Base-by-base conservation (phyloP, 768 basidiomycete species). In the Crassisporium funariophilum region DNA sequence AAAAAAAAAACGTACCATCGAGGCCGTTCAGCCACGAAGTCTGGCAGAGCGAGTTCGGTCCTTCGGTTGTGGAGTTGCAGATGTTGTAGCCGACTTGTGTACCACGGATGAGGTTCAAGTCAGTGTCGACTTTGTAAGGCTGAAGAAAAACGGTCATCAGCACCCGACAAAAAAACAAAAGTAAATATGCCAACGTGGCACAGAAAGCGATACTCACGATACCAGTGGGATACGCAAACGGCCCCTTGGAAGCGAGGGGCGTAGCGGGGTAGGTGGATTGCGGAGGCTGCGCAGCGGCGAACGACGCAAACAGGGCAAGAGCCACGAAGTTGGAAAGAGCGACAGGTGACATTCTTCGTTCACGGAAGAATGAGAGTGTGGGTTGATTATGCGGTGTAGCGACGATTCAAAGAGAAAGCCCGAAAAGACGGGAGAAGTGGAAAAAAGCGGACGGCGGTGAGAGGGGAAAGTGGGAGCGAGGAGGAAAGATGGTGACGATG, bases 61-160 rank as follows among this genome's bases (percentile, higher is more conserved):
- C 74, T 62, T 84, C 70, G 2, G 86, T 87, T 13, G 83, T 82
- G 0, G 79, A 75, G 66, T 87, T 88, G 64, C 85, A 88, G 13
- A 68, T 57, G 62, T 85, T 86, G 73, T 82, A 86, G 16, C 87
- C 87, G 21, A 52, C 55, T 58, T 88, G 87, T 11, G 62, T 39
- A 15, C 71, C 71, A 49, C 71, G 64, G 38, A 70, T 60, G 10
- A 71, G 59, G 20, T 53, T 56, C 15, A 33, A 34, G 52, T 73
- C 69, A 13, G 63, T 67, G 39, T 73, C 71, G 46, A 70, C 72
- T 54, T 68, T 58, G 47, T 68, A 65, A 8, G 70, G 69, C 69
- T 73, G n/a, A 50, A 21, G 31, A 47, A 49, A 48, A 29, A 22
- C 7, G 25, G 24, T 37, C 7, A 12, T 16, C 35, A 21, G 37